A percentile compares a stretch with the other conserved stretches of the same genome.
These are phyloP conservation scores for Schizophyllum commune DNA, from an alignment of 1,284 basidiomycete species.

Conservation along the genomic window DNA sequence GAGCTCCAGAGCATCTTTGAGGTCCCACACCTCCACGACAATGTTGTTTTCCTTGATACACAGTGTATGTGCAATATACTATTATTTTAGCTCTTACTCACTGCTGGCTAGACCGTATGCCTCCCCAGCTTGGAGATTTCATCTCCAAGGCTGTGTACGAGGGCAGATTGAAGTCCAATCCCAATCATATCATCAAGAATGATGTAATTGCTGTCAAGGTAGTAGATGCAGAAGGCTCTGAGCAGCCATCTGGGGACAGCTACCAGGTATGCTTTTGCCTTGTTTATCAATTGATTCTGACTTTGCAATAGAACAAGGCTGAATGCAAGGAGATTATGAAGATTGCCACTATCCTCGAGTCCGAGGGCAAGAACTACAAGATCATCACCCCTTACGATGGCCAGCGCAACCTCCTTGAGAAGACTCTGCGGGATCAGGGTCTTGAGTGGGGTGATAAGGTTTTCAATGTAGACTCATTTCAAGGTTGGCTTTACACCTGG, in stretches of 20 bases:
- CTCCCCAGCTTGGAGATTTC: conserved; percentile 61
- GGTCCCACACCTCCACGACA: conserved; percentile 24
- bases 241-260: conserved; percentile 25
- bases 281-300: not conserved
- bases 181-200: conserved; percentile 25
- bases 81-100: not conserved
- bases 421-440: conserved; percentile 24
- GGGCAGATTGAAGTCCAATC: conserved; percentile 39
- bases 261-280: conserved; percentile 28
- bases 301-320: conserved; percentile 28
- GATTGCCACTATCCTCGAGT: conserved; percentile 26
- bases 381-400: conserved; percentile 55
- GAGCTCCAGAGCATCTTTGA: conserved; percentile 38
- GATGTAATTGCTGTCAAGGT: conserved; percentile 27
- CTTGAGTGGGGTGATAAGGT: conserved; percentile 38
- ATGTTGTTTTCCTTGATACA: conserved; percentile 31
- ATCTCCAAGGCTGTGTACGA: conserved; percentile 63
- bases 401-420: conserved; percentile 37
- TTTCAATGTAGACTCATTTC: conserved; percentile 50
- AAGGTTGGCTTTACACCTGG: conserved; percentile 33
- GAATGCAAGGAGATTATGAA: conserved; percentile 28
- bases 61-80: conserved; percentile 28
- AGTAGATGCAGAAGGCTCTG: conserved; percentile 31
- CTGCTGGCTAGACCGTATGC: conserved; percentile 57
- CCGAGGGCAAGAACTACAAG: conserved; percentile 25